Conservation (phyloP, 192 early-diverging fungal species). For the Chytriomyces confervae region DNA sequence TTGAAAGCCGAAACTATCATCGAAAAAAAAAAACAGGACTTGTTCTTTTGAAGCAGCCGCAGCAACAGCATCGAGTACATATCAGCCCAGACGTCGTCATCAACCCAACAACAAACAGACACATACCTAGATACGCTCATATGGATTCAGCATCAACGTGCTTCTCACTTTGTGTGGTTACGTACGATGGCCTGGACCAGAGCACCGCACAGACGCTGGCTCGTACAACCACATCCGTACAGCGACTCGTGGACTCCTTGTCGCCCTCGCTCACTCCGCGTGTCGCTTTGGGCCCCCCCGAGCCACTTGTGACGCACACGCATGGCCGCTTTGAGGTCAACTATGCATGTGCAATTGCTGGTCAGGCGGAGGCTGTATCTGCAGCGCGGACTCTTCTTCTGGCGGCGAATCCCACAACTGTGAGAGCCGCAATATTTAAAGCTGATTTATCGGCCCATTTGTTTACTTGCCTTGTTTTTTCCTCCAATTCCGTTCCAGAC, state of each 20-base stretch:
- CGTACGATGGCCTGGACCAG: constrained; percentile 17
- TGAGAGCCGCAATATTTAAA: not conserved
- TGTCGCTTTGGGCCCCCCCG: constrained; percentile 13
- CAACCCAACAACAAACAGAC: too few species aligned
- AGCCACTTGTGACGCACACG: constrained; percentile 23
- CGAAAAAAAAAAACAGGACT: too few species aligned
- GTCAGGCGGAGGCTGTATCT: constrained; percentile 31
- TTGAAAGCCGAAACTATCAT: too few species aligned
- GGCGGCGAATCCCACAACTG: constrained; percentile 45
- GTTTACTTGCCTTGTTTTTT: not conserved
- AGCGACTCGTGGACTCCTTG: not conserved
- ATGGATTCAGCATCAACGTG: not conserved
- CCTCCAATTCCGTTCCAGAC: constrained; percentile 29
- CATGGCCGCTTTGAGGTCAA: constrained; percentile 38
- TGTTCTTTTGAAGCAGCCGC: too few species aligned
- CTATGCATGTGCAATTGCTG: constrained; percentile 40
- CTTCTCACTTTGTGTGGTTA: constrained; percentile 3
- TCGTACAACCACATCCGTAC: not conserved
- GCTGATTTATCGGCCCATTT: not conserved
- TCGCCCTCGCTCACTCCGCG: not conserved
- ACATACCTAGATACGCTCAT: too few species aligned
- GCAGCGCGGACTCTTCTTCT: constrained; percentile 37
- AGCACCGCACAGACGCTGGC: constrained; percentile 9
- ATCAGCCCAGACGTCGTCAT: too few species aligned
- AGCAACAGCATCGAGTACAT: too few species aligned